phyloP scores from a whole-genome alignment of 208 protist species.

The Trypanosoma cruzi region DNA sequence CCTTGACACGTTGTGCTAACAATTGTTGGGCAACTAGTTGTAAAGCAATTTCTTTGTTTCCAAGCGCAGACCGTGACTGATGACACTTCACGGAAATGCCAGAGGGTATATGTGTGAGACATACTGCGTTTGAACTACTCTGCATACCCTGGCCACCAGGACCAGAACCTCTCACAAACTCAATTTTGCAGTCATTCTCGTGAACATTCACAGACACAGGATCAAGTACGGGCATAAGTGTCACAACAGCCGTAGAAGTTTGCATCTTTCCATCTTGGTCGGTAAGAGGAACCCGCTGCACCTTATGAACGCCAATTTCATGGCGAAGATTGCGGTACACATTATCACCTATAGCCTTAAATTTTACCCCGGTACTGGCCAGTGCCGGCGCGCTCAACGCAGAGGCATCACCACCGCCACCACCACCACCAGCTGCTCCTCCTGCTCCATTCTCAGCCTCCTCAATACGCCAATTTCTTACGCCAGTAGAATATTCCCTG shows the following conservation, averaged over 20 bases:
- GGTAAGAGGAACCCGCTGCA: constrained; percentile 91
- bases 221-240: constrained; percentile 85
- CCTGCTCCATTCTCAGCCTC: constrained; percentile 5
- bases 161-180: constrained; percentile 87
- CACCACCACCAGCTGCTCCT: neutral
- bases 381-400: constrained; percentile 5
- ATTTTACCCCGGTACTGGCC: constrained; percentile 29
- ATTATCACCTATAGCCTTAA: constrained; percentile 58
- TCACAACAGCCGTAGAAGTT: constrained; percentile 88
- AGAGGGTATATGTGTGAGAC: constrained; percentile 86
- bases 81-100: constrained; percentile 92
- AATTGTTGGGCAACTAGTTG: constrained; percentile 89
- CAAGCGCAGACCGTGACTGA: constrained; percentile 82
- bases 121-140: constrained; percentile 88
- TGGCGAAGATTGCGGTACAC: constrained; percentile 85
- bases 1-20: constrained; percentile 53
- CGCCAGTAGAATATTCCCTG: constrained; percentile 57
- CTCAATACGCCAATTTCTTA: constrained; percentile 28
- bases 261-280: constrained; percentile 91
- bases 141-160: constrained; percentile 92
- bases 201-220: constrained; percentile 87
- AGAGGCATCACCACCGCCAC: constrained; percentile 15
- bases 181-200: constrained; percentile 87
- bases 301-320: constrained; percentile 92
- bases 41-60: constrained; percentile 89